phyloP scores from a whole-genome alignment of 2,329 filamentous ascomycete species.

The Teratosphaeria viscida region DNA sequence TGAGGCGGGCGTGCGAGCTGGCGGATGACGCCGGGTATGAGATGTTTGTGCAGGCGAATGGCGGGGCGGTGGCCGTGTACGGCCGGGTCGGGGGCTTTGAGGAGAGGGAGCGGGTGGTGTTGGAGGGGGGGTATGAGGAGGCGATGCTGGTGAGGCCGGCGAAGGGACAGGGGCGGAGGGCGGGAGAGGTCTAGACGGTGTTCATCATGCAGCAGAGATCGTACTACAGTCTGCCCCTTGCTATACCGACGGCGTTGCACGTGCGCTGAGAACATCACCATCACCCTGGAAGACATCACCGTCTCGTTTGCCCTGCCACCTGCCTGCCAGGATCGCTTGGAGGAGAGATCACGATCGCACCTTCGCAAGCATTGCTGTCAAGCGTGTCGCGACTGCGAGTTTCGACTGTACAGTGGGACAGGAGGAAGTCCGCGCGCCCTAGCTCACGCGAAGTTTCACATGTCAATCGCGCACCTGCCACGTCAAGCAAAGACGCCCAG shows the following conservation, averaged over 20 bases:
- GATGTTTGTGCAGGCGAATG: conserved; percentile 19
- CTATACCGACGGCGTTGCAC: too few relatives aligned
- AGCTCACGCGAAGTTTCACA: neutral
- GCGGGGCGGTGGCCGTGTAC: conserved; percentile 7
- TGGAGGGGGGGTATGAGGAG: conserved; percentile 9
- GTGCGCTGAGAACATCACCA: too few relatives aligned
- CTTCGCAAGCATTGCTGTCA: too few relatives aligned
- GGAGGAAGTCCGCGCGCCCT: too few relatives aligned
- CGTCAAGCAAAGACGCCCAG: neutral
- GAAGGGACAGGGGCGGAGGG: neutral
- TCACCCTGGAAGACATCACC: too few relatives aligned
- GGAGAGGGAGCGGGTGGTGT: conserved; percentile 4
- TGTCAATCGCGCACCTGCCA: neutral
- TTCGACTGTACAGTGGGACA: too few relatives aligned
- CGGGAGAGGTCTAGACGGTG: neutral
- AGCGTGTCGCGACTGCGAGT: too few relatives aligned
- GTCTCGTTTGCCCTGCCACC: too few relatives aligned
- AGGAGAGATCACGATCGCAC: too few relatives aligned
- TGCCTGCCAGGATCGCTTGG: too few relatives aligned
- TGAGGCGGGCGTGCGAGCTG: conserved; percentile 12
- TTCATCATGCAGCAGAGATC: neutral
- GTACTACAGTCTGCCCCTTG: neutral
- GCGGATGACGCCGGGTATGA: conserved; percentile 8
- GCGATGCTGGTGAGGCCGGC: conserved; percentile 9
- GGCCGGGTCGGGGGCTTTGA: conserved; percentile 1